Percentiles rank a stretch among this genome's conserved stretches.
Evolutionary conservation across 805 yeast genomes (phyloP).

Genomic region (Candida dajiaensis): DNA sequence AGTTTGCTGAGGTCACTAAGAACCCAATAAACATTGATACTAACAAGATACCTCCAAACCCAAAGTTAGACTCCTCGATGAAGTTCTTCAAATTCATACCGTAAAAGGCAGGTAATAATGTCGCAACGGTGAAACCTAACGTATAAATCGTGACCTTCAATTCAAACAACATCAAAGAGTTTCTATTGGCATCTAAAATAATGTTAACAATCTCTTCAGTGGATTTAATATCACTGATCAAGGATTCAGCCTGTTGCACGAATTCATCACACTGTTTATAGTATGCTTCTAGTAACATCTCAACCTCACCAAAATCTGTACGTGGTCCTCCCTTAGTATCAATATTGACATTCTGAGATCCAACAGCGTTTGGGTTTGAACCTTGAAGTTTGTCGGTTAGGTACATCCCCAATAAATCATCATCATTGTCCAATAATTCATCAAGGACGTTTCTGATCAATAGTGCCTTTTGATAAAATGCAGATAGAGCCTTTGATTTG

Average conservation of each 20-base stretch:
- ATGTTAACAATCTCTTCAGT: constrained; percentile 93
- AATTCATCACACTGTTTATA: constrained; percentile 90
- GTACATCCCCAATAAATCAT: constrained; percentile 77
- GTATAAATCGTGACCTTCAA: constrained; percentile 79
- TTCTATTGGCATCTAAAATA: constrained; percentile 85
- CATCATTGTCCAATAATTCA: constrained; percentile 81
- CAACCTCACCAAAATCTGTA: constrained; percentile 63
- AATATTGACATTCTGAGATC: neutral
- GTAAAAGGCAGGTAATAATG: constrained; percentile 79
- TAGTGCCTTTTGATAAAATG: constrained; percentile 68
- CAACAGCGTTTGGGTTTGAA: neutral
- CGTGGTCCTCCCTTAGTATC: constrained; percentile 1
- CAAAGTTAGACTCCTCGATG: constrained; percentile 60
- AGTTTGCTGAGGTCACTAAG: constrained; percentile 48
- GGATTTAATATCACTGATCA: constrained; percentile 76
- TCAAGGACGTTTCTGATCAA: constrained; percentile 78
- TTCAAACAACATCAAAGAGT: constrained; percentile 82
- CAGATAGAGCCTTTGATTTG: constrained; percentile 62
- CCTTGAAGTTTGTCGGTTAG: constrained; percentile 40
- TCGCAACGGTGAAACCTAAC: constrained; percentile 78
- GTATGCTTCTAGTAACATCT: constrained; percentile 82
- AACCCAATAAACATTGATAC: constrained; percentile 50
- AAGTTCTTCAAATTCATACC: constrained; percentile 83
- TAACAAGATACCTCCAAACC: constrained; percentile 53
- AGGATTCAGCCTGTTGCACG: constrained; percentile 83